These are phyloP conservation scores for Mortierella sp. DNA, from an alignment of 371 early-diverging fungal species.

Conservation along the genomic window DNA sequence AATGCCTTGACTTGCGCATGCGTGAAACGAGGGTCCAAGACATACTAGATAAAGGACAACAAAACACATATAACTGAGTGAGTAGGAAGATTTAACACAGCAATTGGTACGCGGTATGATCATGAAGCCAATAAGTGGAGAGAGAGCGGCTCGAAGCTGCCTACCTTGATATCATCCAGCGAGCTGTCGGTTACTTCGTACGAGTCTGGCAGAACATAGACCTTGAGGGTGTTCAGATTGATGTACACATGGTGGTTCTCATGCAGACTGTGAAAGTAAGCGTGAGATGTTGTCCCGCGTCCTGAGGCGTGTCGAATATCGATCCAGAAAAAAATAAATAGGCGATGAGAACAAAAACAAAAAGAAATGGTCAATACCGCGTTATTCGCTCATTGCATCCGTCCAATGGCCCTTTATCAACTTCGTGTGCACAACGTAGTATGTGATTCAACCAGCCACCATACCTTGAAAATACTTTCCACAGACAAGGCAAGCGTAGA, in stretches of 20 bases:
- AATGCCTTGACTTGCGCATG: constrained; percentile 76
- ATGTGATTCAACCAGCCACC: not conserved
- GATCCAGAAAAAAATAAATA: not conserved
- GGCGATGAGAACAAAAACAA: not conserved
- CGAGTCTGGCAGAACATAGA: constrained; percentile 94
- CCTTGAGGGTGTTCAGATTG: constrained; percentile 90
- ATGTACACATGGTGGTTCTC: constrained; percentile 98
- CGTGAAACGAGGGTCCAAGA: constrained; percentile 87
- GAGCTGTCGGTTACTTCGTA: constrained; percentile 93
- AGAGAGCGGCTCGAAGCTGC: not conserved
- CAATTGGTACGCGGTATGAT: not conserved
- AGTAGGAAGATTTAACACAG: not conserved
- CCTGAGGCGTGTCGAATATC: constrained; percentile 60
- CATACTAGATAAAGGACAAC: constrained; percentile 69
- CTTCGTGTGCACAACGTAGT: not conserved
- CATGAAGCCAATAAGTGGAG: not conserved
- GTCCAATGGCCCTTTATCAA: not conserved
- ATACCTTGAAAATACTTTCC: constrained; percentile 97
- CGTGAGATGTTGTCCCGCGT: constrained; percentile 91
- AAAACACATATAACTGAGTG: not conserved
- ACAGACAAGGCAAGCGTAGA: constrained; percentile 97
- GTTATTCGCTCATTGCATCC: not conserved
- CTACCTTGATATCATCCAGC: constrained; percentile 92
- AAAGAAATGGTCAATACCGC: not conserved
- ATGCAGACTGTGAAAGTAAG: constrained; percentile 95